Evolutionary conservation across 2,329 filamentous ascomycete genomes (phyloP).

Genomic region (Dendryphion nanum): DNA sequence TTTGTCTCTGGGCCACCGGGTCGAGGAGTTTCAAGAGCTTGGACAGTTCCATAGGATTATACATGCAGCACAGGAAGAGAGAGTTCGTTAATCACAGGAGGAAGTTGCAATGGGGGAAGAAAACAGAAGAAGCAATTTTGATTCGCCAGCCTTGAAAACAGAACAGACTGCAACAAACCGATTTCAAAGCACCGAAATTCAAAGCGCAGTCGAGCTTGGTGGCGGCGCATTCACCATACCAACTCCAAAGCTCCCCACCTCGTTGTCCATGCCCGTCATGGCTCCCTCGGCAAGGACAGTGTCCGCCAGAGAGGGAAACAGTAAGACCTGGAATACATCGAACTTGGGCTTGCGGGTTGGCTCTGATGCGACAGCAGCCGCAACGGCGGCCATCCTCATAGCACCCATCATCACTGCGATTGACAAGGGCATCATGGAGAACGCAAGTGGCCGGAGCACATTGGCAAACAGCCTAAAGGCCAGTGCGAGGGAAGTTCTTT

Average conservation of each 20-base stretch:
- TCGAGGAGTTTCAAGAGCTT: neutral
- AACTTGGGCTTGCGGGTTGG: slow-evolving; percentile 66
- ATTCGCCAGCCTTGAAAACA: too few species aligned
- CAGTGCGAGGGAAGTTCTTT: slow-evolving; percentile 57
- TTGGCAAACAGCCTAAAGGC: slow-evolving; percentile 59
- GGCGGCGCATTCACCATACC: slow-evolving; percentile 4
- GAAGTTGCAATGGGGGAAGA: slow-evolving; percentile 31
- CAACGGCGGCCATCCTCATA: slow-evolving; percentile 70
- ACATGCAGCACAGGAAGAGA: slow-evolving; percentile 30
- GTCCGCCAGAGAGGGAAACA: too few species aligned
- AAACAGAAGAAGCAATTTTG: too few species aligned
- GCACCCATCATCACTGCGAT: slow-evolving; percentile 86
- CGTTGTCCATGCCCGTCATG: slow-evolving; percentile 5
- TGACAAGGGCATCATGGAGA: slow-evolving; percentile 78
- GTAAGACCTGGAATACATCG: slow-evolving; percentile 67
- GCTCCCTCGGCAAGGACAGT: neutral
- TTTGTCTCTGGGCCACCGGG: too few species aligned
- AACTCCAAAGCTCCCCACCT: slow-evolving; percentile 3
- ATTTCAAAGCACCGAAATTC: slow-evolving; percentile 4
- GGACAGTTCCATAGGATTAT: slow-evolving; percentile 4
- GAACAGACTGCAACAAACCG: neutral
- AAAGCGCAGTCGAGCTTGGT: slow-evolving; percentile 5
- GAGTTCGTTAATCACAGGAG: slow-evolving; percentile 26
- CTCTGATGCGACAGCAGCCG: slow-evolving; percentile 68
- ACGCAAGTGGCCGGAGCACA: slow-evolving; percentile 67